Base-by-base conservation (phyloP, 225 moss, liverwort and hornwort species). In the Rhytidiadelphus loreus region DNA sequence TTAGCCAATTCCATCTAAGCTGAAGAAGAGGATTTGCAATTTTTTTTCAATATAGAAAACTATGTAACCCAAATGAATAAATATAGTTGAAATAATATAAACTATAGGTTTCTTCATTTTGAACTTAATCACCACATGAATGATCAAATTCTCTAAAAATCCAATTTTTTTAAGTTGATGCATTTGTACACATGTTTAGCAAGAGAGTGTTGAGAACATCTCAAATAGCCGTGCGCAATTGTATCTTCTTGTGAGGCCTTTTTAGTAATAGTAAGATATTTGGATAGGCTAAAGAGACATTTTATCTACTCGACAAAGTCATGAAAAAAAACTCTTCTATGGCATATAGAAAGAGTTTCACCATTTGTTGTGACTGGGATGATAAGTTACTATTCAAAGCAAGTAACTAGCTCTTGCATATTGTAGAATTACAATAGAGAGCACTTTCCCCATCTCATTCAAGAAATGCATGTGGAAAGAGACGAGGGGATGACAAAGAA, bases 301-400 rank as follows among this genome's bases (percentile, higher is more conserved):
- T 5, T 46, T 28, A 2, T 73, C 18, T 46, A 29, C 2, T 29
- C 0, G 1, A 44, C 11, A 8, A 46, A 48, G 19, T 24, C 8
- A 41, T 43, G 24, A 43, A 43, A 15, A 43, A 43, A 43, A 15
- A 43, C 43, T 71, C 26, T 25, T 16, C 16, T 5, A 3, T 0
- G 7, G 2, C 14, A 71, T 41, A 26, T 16, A 0, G 5, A 71
- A 26, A 71, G 43, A 43, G 13, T 71, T 71, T 71, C 5, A 14
- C 5, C 9, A 9, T 28, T 0, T 0, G 0, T 71, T 43, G 16
- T 28, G 4, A 5, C 0, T 1, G 3, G 0, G 1, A 43, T 16
- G 16, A 71, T 43, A 70, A 12, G n/a, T n/a, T n/a, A n/a, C n/a
- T 25, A 41, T 70, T 3, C 4, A 70, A 14, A 70, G 1, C 10